Evolutionary conservation across 495 filamentous ascomycete genomes (phyloP), one percentile per base, ranked within the genome.

Genomic region (Ascodesmis nigricans): DNA sequence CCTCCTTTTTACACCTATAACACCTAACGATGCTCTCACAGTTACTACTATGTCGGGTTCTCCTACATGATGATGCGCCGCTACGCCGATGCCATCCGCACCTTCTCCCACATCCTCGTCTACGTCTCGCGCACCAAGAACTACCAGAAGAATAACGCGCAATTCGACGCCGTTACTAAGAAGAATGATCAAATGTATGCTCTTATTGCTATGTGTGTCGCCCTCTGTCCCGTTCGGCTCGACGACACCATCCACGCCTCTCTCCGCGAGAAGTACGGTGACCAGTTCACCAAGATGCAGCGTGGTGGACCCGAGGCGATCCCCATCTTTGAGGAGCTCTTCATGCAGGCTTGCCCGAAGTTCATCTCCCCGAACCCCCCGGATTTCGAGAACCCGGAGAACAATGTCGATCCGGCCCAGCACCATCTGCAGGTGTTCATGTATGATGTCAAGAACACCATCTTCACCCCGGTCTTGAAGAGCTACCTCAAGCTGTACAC

Each of bases 31-130:
- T 6, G 9, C 22, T 9, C 10, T 3, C 31, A 35, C 15, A 47
- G 45, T 40, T 97, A 97, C 68, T 97, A 97, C 71, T 97, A 95
- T 55, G 84, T 95, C 44, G 87, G 87, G 36, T 95, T 97, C 71
- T 90, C 79, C 46, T 97, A 97, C 71, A 95, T 97, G 87, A 97
- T 97, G 87, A 83, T 93, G 78, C 81, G 84, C 57, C 78, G 87
- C 53, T 97, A 97, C 53, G 80, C 78, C 59, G 87, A 97, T 54
- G 87, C 87, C 56, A 92, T 95, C 60, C 80, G 84, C 65, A 84
- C 91, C 73, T 97, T 97, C 72, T 83, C 76, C 64, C 87, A 97
- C 66, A 97, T 97, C 58, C 68, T 97, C 54, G 77, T 97, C 59
- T 97, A 97, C 63, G 90, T 95, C 43, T 91, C 80, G 31, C 71